A percentile compares a stretch with the other conserved stretches of the same genome.
Conservation (phyloP, 768 basidiomycete genomes). For the Boletus fagicola region DNA sequence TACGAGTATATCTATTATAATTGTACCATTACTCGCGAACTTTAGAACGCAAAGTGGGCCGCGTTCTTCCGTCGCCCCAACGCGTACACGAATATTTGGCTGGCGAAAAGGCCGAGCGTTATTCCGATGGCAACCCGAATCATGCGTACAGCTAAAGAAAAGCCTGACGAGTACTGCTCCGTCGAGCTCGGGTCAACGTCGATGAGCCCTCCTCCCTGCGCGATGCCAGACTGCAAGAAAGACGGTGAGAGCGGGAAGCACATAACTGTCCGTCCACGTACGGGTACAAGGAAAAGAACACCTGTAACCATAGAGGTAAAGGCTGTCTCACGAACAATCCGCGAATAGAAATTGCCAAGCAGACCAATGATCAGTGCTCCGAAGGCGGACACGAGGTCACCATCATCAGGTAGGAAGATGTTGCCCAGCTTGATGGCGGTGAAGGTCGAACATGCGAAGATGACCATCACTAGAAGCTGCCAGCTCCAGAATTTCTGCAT, state of each 20-base stretch:
- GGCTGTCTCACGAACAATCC: conserved; percentile 72
- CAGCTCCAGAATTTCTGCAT: conserved; percentile 68
- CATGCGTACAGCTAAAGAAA: conserved; percentile 79
- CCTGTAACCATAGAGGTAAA: conserved; percentile 92
- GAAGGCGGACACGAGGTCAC: conserved; percentile 73
- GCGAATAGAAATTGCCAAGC: conserved; percentile 81
- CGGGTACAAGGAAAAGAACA: conserved; percentile 88
- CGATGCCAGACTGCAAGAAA: conserved; percentile 62
- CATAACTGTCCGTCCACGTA: conserved; percentile 38
- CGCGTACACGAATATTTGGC: conserved; percentile 73
- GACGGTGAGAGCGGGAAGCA: conserved; percentile 15
- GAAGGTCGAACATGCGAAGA: conserved; percentile 77
- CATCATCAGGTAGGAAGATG: conserved; percentile 58
- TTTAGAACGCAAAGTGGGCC: conserved; percentile 72
- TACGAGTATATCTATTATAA: background rate
- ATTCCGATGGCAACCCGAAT: conserved; percentile 83
- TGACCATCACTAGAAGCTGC: conserved; percentile 76
- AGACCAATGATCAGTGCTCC: conserved; percentile 77
- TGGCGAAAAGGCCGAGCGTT: conserved; percentile 80
- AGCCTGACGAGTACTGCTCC: conserved; percentile 67
- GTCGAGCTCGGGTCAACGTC: conserved; percentile 50
- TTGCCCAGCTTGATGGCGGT: conserved; percentile 66
- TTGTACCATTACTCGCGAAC: background rate
- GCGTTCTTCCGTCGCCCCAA: conserved; percentile 72
- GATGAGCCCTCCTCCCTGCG: conserved; percentile 68